Conservation (phyloP, 2,329 filamentous ascomycete genomes). For the Beauveria sp. region DNA sequence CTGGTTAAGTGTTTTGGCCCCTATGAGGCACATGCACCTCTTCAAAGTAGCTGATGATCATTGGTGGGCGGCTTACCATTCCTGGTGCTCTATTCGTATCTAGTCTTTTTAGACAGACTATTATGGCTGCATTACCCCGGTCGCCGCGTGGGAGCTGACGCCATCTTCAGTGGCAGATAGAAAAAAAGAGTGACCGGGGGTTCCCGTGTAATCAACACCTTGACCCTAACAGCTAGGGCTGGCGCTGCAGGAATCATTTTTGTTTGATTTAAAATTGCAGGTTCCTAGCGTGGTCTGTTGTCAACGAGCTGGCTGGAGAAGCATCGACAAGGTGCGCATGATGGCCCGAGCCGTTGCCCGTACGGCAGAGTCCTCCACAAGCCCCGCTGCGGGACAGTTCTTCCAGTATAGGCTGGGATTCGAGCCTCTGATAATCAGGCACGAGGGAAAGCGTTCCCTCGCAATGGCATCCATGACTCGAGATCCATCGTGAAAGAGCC, state of each 20-base stretch:
- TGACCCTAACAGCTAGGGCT: too few relatives aligned
- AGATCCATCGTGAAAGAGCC: background rate
- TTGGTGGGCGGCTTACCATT: background rate
- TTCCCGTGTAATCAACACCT: background rate
- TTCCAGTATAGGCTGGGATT: background rate
- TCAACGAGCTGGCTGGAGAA: background rate
- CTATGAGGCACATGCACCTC: background rate
- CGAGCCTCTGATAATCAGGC: background rate
- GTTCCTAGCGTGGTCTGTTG: background rate
- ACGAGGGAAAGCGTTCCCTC: background rate
- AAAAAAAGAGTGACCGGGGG: background rate
- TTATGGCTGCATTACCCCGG: background rate
- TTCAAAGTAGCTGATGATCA: background rate
- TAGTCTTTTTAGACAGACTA: background rate
- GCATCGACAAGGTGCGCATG: background rate
- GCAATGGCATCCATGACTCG: background rate
- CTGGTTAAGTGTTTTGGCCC: background rate
- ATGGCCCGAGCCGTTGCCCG: constrained; percentile 1
- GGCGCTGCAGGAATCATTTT: background rate
- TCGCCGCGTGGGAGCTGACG: background rate
- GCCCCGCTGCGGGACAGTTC: constrained; percentile 1
- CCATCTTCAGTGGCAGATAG: background rate
- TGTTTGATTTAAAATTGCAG: background rate
- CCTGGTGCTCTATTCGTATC: background rate
- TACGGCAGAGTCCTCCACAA: background rate